Conservation (phyloP, 2,329 filamentous ascomycete genomes). For the Apiospora hydei region DNA sequence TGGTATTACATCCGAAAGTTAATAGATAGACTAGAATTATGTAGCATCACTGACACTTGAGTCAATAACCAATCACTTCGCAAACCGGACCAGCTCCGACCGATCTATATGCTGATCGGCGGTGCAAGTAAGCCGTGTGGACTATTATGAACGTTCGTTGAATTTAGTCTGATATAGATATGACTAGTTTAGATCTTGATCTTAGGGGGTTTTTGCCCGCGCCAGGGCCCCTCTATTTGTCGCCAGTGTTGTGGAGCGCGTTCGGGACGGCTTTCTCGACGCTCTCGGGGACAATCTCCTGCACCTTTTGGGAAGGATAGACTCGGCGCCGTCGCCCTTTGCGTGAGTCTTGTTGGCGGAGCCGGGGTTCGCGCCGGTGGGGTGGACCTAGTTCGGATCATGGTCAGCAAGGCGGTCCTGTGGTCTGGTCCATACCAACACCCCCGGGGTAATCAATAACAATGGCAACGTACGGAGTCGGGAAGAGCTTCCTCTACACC, state of each 20-base stretch:
- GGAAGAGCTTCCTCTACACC: conserved; percentile 29
- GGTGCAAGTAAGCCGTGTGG: no score
- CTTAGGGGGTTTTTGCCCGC: no score
- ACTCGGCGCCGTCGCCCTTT: conserved; percentile 32
- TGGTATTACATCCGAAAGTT: not conserved
- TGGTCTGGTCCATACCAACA: not conserved
- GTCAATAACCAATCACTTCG: not conserved
- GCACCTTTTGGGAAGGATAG: conserved; percentile 33
- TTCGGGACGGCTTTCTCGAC: conserved; percentile 32
- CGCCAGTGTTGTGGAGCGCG: conserved; percentile 31
- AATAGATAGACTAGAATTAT: not conserved
- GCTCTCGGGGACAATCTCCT: conserved; percentile 31
- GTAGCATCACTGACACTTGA: not conserved
- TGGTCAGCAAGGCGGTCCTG: not conserved
- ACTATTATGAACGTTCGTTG: not conserved
- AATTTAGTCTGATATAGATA: not conserved
- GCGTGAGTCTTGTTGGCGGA: conserved; percentile 31
- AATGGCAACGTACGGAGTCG: conserved; percentile 25
- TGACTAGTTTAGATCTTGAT: no score
- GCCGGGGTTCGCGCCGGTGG: conserved; percentile 25
- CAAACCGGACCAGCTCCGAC: not conserved
- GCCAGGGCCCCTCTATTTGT: conserved; percentile 26
- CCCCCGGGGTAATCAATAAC: not conserved
- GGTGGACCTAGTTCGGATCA: conserved; percentile 26
- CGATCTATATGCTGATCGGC: not conserved